Base-by-base conservation (phyloP, 2,329 filamentous ascomycete species). In the Fusarium siculi region DNA sequence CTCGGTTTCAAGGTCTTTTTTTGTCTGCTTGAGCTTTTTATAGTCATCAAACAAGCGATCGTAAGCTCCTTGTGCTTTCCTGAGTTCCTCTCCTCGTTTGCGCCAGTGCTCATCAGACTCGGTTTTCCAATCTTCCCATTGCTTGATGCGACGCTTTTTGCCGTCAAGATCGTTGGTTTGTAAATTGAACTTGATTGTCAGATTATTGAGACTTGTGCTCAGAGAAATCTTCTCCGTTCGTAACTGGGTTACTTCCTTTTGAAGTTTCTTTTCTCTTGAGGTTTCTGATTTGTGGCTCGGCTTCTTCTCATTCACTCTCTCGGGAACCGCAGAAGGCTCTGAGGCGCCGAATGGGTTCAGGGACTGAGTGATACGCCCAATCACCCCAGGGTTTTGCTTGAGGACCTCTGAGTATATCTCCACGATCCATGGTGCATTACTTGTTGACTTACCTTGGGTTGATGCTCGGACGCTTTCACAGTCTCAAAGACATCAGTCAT, bases 381-480 rank as follows among this genome's bases (percentile, higher is more conserved):
- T 7, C 5, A 40, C 9, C 6, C 34, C 23, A 1, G 52, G 36
- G 5, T 9, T 40, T 54, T 25, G 25, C 52, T 54, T 19, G 4
- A n/a, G 4, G 9, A 3, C 3, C 11, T 40, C 7, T 54, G 10
- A 54, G 23, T 10, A 7, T 40, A 14, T 30, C 2, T 28, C 14
- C 9, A 9, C 7, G 2, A n/a, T 54, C 2, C 5, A 30, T 4
- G 2, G 9, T 4, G 2, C 2, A 2, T 19, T 9, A 7, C 14
- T 40, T 30, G 18, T 25, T 2, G 16, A 21, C 52, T 5, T n/a
- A 42, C 52, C 36, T 54, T 42, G 7, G 14, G 14, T 2, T n/a
- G 10, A 30, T 30, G 10, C 14, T 19, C 4, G 2, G 25, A 40
- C 2, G 19, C 4, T 14, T 42, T 40, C 5, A 40, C 21, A 1